Evolutionary conservation across 495 filamentous ascomycete species (phyloP).

Genomic region (Penicillium longicatenatum): DNA sequence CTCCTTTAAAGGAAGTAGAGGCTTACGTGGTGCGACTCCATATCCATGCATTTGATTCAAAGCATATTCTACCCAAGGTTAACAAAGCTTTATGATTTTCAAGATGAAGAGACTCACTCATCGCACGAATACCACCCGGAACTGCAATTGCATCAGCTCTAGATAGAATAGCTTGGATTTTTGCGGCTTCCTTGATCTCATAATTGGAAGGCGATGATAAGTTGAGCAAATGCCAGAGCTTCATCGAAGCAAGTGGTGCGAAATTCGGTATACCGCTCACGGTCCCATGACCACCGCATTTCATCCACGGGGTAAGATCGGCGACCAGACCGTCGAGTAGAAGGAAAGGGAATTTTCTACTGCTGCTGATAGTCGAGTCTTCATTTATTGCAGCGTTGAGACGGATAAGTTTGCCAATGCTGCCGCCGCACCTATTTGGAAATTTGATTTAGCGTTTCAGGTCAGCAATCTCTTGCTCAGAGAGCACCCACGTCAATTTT

Average conservation of each 20-base stretch:
- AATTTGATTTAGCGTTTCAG: not conserved
- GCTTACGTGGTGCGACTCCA: constrained; percentile 20
- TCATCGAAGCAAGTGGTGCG: constrained; percentile 26
- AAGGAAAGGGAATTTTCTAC: constrained; percentile 20
- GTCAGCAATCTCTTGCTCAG: no score
- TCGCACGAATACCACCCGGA: constrained; percentile 24
- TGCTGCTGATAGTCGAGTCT: constrained; percentile 9
- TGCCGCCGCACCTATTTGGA: constrained; percentile 22
- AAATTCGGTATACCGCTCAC: constrained; percentile 29
- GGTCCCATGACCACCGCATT: constrained; percentile 27
- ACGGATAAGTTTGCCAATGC: constrained; percentile 21
- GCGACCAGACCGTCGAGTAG: constrained; percentile 24
- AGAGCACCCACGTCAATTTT: constrained; percentile 18
- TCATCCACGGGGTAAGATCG: constrained; percentile 25
- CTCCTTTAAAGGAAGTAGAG: constrained; percentile 19
- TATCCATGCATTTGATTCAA: constrained; percentile 28
- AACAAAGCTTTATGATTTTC: not conserved
- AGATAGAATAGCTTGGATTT: constrained; percentile 20
- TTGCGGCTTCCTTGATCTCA: constrained; percentile 13
- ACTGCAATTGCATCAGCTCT: constrained; percentile 23
- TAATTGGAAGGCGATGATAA: constrained; percentile 8
- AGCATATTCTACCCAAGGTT: constrained; percentile 17
- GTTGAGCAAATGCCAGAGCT: constrained; percentile 23
- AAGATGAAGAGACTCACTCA: constrained; percentile 16
- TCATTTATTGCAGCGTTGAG: constrained; percentile 17